Evolutionary conservation across 2,329 filamentous ascomycete genomes (phyloP).

Genomic region (Rutstroemia sp.): DNA sequence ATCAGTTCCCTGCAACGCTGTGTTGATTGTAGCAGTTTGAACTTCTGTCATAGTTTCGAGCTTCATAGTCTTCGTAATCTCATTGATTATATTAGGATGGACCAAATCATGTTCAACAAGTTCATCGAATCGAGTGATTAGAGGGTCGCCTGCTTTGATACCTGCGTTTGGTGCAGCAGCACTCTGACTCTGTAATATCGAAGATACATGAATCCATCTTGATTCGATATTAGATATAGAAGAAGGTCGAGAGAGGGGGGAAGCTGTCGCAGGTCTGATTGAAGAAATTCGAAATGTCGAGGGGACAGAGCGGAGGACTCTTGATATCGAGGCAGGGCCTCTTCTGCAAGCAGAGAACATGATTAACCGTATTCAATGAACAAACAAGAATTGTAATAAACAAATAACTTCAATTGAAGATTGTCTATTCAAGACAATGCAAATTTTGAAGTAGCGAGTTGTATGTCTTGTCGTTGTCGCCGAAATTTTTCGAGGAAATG

Average conservation of each 20-base stretch:
- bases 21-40: constrained; percentile 73
- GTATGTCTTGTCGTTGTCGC: background rate
- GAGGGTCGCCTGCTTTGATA: constrained; percentile 6
- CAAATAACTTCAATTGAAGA: background rate
- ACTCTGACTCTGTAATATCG: constrained; percentile 15
- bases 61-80: constrained; percentile 65
- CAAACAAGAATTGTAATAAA: background rate
- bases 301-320: constrained; percentile 20
- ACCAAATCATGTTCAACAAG: constrained; percentile 26
- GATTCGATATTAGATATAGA: constrained; percentile 15
- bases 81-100: constrained; percentile 25
- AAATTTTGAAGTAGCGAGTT: background rate
- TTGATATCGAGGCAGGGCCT: constrained; percentile 28
- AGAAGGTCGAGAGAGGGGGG: constrained; percentile 14
- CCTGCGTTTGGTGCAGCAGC: constrained; percentile 5
- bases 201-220: constrained; percentile 25
- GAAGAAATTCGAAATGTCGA: constrained; percentile 21
- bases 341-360: constrained; percentile 30
- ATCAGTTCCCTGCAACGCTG: constrained; percentile 58
- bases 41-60: constrained; percentile 88
- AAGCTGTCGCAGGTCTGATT: constrained; percentile 21
- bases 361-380: background rate
- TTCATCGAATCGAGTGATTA: constrained; percentile 27
- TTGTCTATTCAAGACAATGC: background rate
- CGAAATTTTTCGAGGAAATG: background rate